Evolutionary conservation across 23 red algal genomes (phyloP).

Genomic region (Chondrus crispus): DNA sequence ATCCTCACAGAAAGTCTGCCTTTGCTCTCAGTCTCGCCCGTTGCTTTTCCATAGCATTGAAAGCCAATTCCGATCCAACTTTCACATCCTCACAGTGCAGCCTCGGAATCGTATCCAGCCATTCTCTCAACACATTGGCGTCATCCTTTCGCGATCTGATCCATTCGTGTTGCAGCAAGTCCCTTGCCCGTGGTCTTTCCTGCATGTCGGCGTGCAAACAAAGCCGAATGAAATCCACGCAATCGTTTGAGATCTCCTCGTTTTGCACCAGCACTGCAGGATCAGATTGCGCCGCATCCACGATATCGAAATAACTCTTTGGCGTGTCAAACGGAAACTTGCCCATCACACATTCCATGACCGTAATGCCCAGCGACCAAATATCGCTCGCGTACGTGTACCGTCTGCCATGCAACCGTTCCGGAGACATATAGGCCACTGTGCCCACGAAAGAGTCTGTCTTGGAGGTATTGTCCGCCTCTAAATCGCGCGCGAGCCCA

Average conservation of each 20-base stretch:
- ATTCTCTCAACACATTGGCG: neutral
- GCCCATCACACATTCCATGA: slow-evolving; percentile 64
- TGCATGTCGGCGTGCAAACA: slow-evolving; percentile 40
- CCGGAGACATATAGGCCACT: slow-evolving; percentile 74
- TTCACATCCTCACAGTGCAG: neutral
- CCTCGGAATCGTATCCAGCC: neutral
- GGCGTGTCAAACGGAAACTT: slow-evolving; percentile 72
- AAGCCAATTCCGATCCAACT: neutral
- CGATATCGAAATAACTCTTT: slow-evolving; percentile 65
- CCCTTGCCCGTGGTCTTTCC: slow-evolving; percentile 26
- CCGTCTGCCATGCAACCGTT: slow-evolving; percentile 53
- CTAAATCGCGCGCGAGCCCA: slow-evolving; percentile 71
- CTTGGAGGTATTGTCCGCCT: slow-evolving; percentile 27
- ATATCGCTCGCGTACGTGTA: slow-evolving; percentile 85
- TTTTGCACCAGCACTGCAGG: slow-evolving; percentile 5
- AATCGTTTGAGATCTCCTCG: slow-evolving; percentile 29
- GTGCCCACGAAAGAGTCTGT: slow-evolving; percentile 83
- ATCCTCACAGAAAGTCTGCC: no score
- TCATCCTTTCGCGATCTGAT: neutral
- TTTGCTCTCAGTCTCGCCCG: neutral
- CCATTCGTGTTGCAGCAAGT: slow-evolving; percentile 61
- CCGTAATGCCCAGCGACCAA: slow-evolving; percentile 69
- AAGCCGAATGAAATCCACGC: slow-evolving; percentile 54
- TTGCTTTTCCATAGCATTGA: neutral
- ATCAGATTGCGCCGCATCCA: slow-evolving; percentile 28